Percentiles rank a stretch among this genome's conserved stretches.
Conservation (phyloP, 768 basidiomycete genomes). For the Sarcodon sp. region DNA sequence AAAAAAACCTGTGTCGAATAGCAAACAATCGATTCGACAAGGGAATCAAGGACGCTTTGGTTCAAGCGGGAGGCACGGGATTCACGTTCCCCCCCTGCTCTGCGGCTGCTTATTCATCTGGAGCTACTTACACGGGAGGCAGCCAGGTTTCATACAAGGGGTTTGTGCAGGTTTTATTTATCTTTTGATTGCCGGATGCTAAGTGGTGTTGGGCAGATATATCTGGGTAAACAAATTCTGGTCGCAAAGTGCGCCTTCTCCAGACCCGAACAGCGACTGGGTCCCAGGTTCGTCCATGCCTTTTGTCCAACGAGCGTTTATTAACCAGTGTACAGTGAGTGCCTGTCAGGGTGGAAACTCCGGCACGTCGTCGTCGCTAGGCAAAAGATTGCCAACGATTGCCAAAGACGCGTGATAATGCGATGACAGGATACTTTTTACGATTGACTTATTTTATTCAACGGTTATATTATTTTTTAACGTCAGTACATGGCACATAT, state of each 20-base stretch:
- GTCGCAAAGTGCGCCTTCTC: slow-evolving; percentile 32
- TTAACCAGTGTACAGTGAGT: too few species aligned
- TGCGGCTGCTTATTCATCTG: slow-evolving; percentile 37
- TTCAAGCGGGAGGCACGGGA: slow-evolving; percentile 52
- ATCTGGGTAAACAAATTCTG: slow-evolving; percentile 64
- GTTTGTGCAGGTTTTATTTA: slow-evolving; percentile 18
- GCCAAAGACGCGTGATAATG: neutral
- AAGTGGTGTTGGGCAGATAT: slow-evolving; percentile 25
- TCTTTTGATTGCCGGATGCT: neutral
- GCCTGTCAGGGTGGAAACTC: neutral
- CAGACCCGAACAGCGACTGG: slow-evolving; percentile 45
- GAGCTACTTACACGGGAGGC: slow-evolving; percentile 36
- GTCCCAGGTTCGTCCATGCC: slow-evolving; percentile 35
- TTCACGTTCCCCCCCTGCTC: slow-evolving; percentile 53
- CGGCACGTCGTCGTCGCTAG: neutral
- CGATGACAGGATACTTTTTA: too few species aligned
- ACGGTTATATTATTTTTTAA: too few species aligned
- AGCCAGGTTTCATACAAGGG: slow-evolving; percentile 41
- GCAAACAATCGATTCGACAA: slow-evolving; percentile 48
- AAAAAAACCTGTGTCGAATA: slow-evolving; percentile 2
- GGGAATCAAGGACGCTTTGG: slow-evolving; percentile 46
- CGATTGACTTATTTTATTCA: too few species aligned
- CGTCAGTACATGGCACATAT: too few species aligned
- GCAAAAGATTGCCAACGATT: neutral
- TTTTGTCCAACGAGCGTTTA: neutral